These are phyloP conservation scores for Ceratobasidium sp. DNA, from an alignment of 1,284 basidiomycete genomes.

Conservation along the genomic window DNA sequence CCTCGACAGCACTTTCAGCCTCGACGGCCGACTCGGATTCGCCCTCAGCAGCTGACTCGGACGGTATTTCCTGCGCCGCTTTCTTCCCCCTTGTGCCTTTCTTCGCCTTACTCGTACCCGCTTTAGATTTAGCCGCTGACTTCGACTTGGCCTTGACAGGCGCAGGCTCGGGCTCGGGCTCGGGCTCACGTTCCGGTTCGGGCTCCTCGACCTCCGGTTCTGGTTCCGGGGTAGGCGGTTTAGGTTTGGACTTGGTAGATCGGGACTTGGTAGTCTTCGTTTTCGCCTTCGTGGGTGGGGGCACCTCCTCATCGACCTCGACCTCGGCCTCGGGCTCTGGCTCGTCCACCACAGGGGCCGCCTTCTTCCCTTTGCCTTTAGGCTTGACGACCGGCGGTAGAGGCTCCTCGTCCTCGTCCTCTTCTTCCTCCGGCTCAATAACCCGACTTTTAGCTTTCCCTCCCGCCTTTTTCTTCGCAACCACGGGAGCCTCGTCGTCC, in stretches of 20 bases:
- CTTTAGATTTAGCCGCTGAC: neutral
- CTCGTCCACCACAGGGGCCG: conserved; percentile 5
- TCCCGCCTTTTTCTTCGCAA: conserved; percentile 18
- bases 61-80: conserved; percentile 3
- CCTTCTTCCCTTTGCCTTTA: conserved; percentile 18
- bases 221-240: conserved; percentile 24
- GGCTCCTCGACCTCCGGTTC: conserved; percentile 8
- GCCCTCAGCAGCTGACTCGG: conserved; percentile 15
- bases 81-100: conserved; percentile 24
- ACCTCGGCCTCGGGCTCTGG: conserved; percentile 8
- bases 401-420: neutral
- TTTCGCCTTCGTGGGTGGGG: conserved; percentile 2
- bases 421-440: conserved; percentile 10
- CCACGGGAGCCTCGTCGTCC: conserved; percentile 27
- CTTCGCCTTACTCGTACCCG: conserved; percentile 1
- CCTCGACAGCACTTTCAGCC: neutral
- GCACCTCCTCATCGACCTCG: conserved; percentile 26
- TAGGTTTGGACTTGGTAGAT: conserved; percentile 22
- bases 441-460: conserved; percentile 13
- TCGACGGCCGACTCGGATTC: conserved; percentile 17
- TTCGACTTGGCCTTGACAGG: conserved; percentile 22
- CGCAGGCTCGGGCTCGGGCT: conserved; percentile 5
- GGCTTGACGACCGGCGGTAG: neutral
- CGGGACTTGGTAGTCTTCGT: conserved; percentile 13
- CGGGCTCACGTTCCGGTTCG: neutral